These are phyloP conservation scores for Lathyrus aphaca DNA, from an alignment of 306 rosid genomes.

Conservation along the genomic window DNA sequence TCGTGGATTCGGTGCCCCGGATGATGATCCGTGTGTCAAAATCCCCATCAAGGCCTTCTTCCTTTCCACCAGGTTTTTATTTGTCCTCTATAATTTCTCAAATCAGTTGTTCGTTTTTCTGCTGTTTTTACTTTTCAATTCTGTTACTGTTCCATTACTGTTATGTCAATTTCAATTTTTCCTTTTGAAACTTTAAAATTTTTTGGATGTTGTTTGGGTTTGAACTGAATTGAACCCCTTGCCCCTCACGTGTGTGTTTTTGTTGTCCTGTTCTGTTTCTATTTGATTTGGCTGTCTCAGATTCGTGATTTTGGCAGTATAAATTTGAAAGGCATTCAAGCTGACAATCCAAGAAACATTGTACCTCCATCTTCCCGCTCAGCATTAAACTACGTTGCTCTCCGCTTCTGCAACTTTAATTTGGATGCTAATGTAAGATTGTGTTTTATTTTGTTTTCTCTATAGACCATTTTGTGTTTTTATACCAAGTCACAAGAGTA, in stretches of 20 bases:
- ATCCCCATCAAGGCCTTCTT: slow-evolving; percentile 86
- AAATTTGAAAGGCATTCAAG: slow-evolving; percentile 90
- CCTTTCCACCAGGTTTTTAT: slow-evolving; percentile 76
- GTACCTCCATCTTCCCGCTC: slow-evolving; percentile 92
- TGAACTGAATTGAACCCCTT: slow-evolving; percentile 35
- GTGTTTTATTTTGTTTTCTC: slow-evolving; percentile 6
- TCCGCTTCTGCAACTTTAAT: slow-evolving; percentile 67
- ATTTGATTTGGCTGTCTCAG: slow-evolving; percentile 69
- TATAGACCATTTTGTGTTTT: slow-evolving; percentile 23
- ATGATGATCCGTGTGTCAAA: slow-evolving; percentile 50
- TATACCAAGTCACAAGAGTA: slow-evolving; percentile 30
- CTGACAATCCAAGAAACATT: slow-evolving; percentile 72
- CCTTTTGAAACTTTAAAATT: slow-evolving; percentile 24
- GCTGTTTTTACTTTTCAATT: not conserved
- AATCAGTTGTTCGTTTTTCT: not conserved
- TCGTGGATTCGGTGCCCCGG: slow-evolving; percentile 37
- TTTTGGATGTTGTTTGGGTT: slow-evolving; percentile 33
- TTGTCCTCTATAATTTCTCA: too few species aligned
- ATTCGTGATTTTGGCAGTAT: slow-evolving; percentile 93
- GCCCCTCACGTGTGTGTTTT: slow-evolving; percentile 33
- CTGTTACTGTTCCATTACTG: slow-evolving; percentile 30
- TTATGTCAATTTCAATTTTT: not conserved
- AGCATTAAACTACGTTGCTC: slow-evolving; percentile 82
- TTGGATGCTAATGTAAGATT: slow-evolving; percentile 57
- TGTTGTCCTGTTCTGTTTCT: slow-evolving; percentile 45